Base-by-base conservation (phyloP, 768 basidiomycete genomes). In the Lentinula edodes region DNA sequence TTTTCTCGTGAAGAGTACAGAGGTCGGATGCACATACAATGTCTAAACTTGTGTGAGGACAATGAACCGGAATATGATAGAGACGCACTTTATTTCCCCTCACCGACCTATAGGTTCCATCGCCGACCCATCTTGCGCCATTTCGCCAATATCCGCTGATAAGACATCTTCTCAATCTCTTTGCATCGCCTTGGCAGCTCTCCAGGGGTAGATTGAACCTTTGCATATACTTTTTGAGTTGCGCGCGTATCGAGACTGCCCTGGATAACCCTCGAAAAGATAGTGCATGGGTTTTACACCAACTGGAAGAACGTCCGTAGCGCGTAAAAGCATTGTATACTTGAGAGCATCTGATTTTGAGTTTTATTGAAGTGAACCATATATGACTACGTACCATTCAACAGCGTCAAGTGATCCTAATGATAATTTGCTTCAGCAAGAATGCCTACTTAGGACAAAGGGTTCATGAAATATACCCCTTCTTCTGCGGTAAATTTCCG, bases 401-500 rank as follows among this genome's bases (percentile, higher is more conserved):
- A 72, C 3, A 97, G 76, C 4, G 97, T 98, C 20, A 98, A 77
- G 71, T 99, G 97, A 70, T 99, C 97, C 94, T 96, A 66, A 3
- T 39, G 15, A 16, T 8, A n/a, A n/a, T 45, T 66, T 61, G 61
- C 54, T 39, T 53, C 62, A 55, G 48, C 23, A 57, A 56, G 52
- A 36, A 60, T 39, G 35, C 28, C 28, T 28, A 28, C 28, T 3
- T 28, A 28, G 28, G 28, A n/a, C 9, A 38, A 46, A 39, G 32
- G 12, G 38, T 13, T 10, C 28, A 23, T 53, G 48, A 54, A 38
- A 62, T 28, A 57, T 13, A 94, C 94, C 68, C 97, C 97, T 83
- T 99, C 97, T 73, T 98, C 95, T 0, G 95, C 94, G 0, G 94
- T 98, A 68, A 98, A 98, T 71, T 98, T 98, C 61, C 97, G 78